These are phyloP conservation scores for Cordyceps javanica DNA, from an alignment of 2,329 filamentous ascomycete genomes.

Conservation along the genomic window DNA sequence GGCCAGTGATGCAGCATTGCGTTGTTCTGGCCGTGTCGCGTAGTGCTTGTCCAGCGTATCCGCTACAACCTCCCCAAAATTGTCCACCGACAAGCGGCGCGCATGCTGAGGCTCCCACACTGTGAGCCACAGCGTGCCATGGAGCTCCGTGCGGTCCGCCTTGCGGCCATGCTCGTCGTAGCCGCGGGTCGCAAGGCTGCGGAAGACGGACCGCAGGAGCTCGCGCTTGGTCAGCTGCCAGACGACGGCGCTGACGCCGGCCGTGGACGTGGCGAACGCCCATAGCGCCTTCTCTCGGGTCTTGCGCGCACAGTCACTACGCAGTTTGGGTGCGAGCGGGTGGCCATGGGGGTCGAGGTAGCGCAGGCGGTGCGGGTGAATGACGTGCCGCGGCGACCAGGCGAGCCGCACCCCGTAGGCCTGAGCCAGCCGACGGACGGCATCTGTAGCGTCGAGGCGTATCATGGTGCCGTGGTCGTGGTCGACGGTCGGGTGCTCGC, in stretches of 20 bases:
- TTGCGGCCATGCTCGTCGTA: slow-evolving; percentile 14
- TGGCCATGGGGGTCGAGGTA: slow-evolving; percentile 29
- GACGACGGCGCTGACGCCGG: slow-evolving; percentile 19
- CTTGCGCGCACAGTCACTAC: slow-evolving; percentile 23
- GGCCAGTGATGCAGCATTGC: background rate
- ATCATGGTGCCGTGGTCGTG: slow-evolving; percentile 10
- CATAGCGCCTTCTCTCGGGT: slow-evolving; percentile 25
- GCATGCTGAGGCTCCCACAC: slow-evolving; percentile 17
- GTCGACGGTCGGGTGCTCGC: slow-evolving; percentile 10
- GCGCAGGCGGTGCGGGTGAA: slow-evolving; percentile 27
- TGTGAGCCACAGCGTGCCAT: slow-evolving; percentile 23
- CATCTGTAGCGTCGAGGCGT: background rate
- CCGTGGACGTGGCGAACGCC: slow-evolving; percentile 21
- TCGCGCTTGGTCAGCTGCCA: slow-evolving; percentile 20
- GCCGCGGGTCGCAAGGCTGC: slow-evolving; percentile 22
- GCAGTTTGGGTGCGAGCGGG: slow-evolving; percentile 22
- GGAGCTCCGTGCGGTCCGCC: slow-evolving; percentile 14
- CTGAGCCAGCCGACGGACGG: slow-evolving; percentile 13
- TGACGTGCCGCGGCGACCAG: slow-evolving; percentile 24
- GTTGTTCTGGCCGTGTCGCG: background rate
- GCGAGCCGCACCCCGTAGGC: slow-evolving; percentile 21
- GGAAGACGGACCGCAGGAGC: slow-evolving; percentile 23
- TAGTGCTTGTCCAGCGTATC: slow-evolving; percentile 6
- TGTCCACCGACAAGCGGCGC: slow-evolving; percentile 13
- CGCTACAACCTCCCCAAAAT: slow-evolving; percentile 17